These are phyloP conservation scores for Emmonsiellopsis sp. DNA, from an alignment of 2,329 filamentous ascomycete genomes.

Conservation along the genomic window DNA sequence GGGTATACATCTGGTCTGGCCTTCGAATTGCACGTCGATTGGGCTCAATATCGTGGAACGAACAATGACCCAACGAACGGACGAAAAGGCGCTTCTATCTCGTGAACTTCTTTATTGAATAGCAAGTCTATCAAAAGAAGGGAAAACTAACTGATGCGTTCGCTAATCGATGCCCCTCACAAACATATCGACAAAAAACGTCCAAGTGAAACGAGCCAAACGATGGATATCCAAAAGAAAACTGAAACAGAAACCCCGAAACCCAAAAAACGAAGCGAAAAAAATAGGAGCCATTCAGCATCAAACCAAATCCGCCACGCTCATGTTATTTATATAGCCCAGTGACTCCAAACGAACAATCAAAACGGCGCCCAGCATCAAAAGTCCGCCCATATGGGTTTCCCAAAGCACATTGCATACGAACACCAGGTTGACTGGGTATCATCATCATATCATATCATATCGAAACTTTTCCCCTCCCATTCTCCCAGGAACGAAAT, in stretches of 20 bases:
- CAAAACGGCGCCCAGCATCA: neutral
- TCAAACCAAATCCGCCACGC: neutral
- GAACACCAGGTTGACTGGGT: slow-evolving; percentile 4
- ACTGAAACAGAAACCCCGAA: neutral
- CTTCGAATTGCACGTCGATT: too few species aligned
- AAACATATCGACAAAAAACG: too few species aligned
- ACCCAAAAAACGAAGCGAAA: neutral
- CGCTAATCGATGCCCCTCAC: too few species aligned
- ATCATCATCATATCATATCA: neutral
- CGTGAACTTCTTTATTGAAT: too few species aligned
- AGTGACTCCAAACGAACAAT: neutral
- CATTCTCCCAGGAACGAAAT: slow-evolving; percentile 6
- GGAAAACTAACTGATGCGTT: too few species aligned
- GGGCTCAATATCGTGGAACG: too few species aligned
- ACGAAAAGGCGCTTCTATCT: too few species aligned
- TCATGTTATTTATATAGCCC: too few species aligned
- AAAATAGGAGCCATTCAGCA: too few species aligned
- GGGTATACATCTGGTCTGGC: neutral
- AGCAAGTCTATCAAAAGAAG: too few species aligned
- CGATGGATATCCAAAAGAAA: neutral
- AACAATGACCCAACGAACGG: too few species aligned
- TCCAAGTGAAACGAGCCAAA: too few species aligned
- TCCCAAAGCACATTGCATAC: neutral
- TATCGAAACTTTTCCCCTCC: neutral
- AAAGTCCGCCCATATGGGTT: neutral